Conservation (phyloP, 2,329 filamentous ascomycete genomes). For the Ramularia endophylla region DNA sequence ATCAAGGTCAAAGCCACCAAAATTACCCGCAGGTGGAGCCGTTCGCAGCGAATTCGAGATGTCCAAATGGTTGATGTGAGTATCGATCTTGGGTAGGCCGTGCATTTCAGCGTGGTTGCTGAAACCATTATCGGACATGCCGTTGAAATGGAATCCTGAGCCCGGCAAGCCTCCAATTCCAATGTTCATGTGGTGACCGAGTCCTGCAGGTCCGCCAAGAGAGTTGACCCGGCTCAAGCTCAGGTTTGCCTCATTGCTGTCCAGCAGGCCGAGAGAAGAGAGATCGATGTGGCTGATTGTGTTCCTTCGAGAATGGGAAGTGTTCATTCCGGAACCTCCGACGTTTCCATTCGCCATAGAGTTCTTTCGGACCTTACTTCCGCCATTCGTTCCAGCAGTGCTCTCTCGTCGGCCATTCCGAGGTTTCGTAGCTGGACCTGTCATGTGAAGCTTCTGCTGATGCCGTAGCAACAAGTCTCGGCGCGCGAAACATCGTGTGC, state of each 20-base stretch:
- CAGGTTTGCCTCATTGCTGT: conserved; percentile 20
- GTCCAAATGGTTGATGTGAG: conserved; percentile 58
- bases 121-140: conserved; percentile 62
- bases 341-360: conserved; percentile 64
- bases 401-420: conserved; percentile 82
- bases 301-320: conserved; percentile 71
- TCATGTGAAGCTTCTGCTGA: conserved; percentile 97
- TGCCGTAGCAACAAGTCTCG: conserved; percentile 87
- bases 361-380: conserved; percentile 81
- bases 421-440: conserved; percentile 78
- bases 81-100: conserved; percentile 77
- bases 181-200: conserved; percentile 40
- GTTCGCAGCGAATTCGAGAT: conserved; percentile 66
- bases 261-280: conserved; percentile 55
- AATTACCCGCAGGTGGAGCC: conserved; percentile 65
- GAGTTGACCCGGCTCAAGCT: conserved; percentile 26
- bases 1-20: conserved; percentile 66
- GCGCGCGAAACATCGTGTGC: conserved; percentile 87
- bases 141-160: conserved; percentile 58
- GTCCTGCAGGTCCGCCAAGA: conserved; percentile 15
- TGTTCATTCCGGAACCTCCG: conserved; percentile 44
- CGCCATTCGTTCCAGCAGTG: conserved; percentile 62
- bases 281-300: conserved; percentile 93
- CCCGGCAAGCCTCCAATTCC: conserved; percentile 56
- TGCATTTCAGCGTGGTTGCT: conserved; percentile 61